Percentiles rank a stretch among this genome's conserved stretches.
Conservation (phyloP, 2,329 filamentous ascomycete species). For the Colletotrichum salicis region DNA sequence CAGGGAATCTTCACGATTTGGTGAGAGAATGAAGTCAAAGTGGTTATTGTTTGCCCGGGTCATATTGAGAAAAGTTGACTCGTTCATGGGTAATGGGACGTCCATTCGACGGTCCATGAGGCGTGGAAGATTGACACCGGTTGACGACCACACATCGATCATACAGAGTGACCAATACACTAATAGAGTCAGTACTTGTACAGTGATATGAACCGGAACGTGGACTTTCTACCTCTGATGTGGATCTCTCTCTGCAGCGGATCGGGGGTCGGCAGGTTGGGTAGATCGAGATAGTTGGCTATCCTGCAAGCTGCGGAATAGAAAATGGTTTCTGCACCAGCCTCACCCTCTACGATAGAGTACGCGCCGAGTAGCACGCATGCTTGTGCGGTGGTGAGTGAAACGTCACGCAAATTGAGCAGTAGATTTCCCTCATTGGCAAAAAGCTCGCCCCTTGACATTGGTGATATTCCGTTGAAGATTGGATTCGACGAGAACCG, state of each 20-base stretch:
- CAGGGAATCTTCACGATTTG: slow-evolving; percentile 37
- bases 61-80: slow-evolving; percentile 45
- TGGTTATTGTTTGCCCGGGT: slow-evolving; percentile 37
- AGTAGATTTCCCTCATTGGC: slow-evolving; percentile 39
- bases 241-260: slow-evolving; percentile 49
- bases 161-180: slow-evolving; percentile 40
- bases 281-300: slow-evolving; percentile 48
- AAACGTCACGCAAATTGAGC: slow-evolving; percentile 48
- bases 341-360: slow-evolving; percentile 48
- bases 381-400: slow-evolving; percentile 50
- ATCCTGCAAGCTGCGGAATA: slow-evolving; percentile 50
- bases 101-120: slow-evolving; percentile 38
- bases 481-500: slow-evolving; percentile 39
- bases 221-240: slow-evolving; percentile 39
- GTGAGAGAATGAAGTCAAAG: slow-evolving; percentile 37
- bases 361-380: slow-evolving; percentile 49
- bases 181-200: neutral
- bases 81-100: slow-evolving; percentile 49
- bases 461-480: slow-evolving; percentile 38
- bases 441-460: slow-evolving; percentile 40
- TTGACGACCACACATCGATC: slow-evolving; percentile 40
- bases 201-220: no score
- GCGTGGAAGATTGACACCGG: slow-evolving; percentile 38
- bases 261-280: slow-evolving; percentile 42
- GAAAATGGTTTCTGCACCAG: slow-evolving; percentile 49